Base-by-base conservation (phyloP, 352 stramenopile species). In the Phytophthora niederhauseri region DNA sequence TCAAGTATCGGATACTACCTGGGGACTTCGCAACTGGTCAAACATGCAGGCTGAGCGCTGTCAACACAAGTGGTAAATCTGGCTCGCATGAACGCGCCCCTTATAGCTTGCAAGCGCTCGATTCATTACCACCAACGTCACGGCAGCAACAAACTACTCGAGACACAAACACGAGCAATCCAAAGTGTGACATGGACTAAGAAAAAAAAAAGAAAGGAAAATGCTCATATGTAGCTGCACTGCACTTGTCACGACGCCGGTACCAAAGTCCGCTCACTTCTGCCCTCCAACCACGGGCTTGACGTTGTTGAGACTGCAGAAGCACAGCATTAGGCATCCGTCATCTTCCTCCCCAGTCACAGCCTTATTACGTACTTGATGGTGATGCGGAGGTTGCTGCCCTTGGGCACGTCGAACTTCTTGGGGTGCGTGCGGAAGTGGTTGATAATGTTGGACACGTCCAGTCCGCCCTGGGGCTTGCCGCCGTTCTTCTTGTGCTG, bases 321-420 rank as follows among this genome's bases (percentile, higher is more conserved):
- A n/a, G n/a, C 34, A 43, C 4, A 65, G 4, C 34, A 49, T 74
- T 24, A 73, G 63, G 15, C 24, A 3, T 34, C 20, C 15, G 1
- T 57, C 6, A 31, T 22, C 49, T 0, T 19, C 30, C 31, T 64
- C 22, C 31, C 26, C 45, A 15, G 19, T 20, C 19, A 19, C 17
- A 34, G 28, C 6, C 28, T 34, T 3, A 83, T 34, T 3, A 83
- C 84, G 28, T 76, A 93, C 85, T 92, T 89, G 75, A 94, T 91
- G 24, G 86, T 92, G 66, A 94, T 90, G 57, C 84, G 79, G 24
- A 94, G 76, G 67, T 92, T 92, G 60, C 79, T 90, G 51, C 84
- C 87, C 61, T 94, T 88, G 31, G 87, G 87, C 22, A 95, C 70
- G 53, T 89, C 72, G 49, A 95, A 95, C 76, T 94, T 95, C 54